A percentile compares a stretch with the other conserved stretches of the same genome.
Conservation (phyloP, 2,329 filamentous ascomycete species). For the Didymosphaeria variabile region DNA sequence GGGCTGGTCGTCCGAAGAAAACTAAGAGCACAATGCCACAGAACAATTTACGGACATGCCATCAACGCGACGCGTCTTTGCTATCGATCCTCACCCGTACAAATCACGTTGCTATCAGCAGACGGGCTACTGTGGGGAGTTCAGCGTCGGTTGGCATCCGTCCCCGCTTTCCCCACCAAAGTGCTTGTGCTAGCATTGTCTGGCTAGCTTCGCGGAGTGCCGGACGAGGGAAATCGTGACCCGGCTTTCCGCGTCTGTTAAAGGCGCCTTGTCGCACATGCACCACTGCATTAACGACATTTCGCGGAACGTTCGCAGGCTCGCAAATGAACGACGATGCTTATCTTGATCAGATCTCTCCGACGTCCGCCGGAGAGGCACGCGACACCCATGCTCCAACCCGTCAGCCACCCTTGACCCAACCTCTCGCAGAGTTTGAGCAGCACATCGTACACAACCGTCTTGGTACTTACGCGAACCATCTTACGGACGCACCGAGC, state of each 20-base stretch:
- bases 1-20: background rate
- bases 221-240: background rate
- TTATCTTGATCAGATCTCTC: too few relatives aligned
- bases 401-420: too few relatives aligned
- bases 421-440: too few relatives aligned
- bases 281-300: too few relatives aligned
- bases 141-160: background rate
- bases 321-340: too few relatives aligned
- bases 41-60: background rate
- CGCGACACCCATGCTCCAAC: too few relatives aligned
- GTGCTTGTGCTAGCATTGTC: too few relatives aligned
- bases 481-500: background rate
- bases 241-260: background rate
- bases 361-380: too few relatives aligned
- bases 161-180: too few relatives aligned
- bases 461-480: too few relatives aligned
- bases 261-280: background rate
- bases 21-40: background rate
- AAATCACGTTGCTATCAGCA: background rate
- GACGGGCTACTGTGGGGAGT: background rate
- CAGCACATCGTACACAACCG: too few relatives aligned
- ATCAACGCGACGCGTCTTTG: background rate
- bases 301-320: too few relatives aligned
- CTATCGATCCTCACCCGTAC: background rate
- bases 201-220: background rate